phyloP scores from a whole-genome alignment of 2,329 filamentous ascomycete species.

The Venturia oleaginea region DNA sequence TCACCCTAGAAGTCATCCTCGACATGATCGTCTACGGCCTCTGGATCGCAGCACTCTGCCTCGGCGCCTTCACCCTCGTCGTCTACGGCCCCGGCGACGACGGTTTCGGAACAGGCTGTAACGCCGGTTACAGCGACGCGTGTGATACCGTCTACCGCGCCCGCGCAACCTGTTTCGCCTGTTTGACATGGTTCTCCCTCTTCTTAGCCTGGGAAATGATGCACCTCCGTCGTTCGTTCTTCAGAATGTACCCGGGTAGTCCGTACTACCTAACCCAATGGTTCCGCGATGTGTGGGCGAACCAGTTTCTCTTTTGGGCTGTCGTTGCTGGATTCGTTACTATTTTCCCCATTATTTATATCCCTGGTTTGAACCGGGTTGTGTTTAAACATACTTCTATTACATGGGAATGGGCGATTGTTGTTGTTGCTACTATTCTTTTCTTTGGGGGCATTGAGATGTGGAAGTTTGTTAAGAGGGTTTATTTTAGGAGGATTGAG shows the following conservation, averaged over 20 bases:
- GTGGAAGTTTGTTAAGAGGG: conserved; percentile 60
- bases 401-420: conserved; percentile 39
- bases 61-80: conserved; percentile 54
- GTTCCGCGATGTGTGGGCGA: conserved; percentile 59
- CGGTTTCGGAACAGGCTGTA: conserved; percentile 51
- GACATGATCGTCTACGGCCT: conserved; percentile 74
- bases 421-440: conserved; percentile 43
- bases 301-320: conserved; percentile 37
- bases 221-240: conserved; percentile 62
- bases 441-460: conserved; percentile 57
- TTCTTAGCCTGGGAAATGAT: conserved; percentile 75
- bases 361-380: conserved; percentile 36
- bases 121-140: conserved; percentile 42
- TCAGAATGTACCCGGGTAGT: conserved; percentile 33
- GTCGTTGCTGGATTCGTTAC: conserved; percentile 32
- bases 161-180: conserved; percentile 63
- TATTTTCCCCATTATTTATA: conserved; percentile 37
- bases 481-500: conserved; percentile 21
- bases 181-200: conserved; percentile 66
- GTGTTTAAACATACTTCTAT: conserved; percentile 38
- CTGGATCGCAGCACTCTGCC: conserved; percentile 64
- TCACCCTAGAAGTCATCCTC: conserved; percentile 66
- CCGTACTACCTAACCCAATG: conserved; percentile 49
- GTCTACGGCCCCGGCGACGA: conserved; percentile 54
- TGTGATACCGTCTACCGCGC: conserved; percentile 62